Evolutionary conservation across 2,329 filamentous ascomycete species (phyloP).

Genomic region (Exophiala alcalophila): DNA sequence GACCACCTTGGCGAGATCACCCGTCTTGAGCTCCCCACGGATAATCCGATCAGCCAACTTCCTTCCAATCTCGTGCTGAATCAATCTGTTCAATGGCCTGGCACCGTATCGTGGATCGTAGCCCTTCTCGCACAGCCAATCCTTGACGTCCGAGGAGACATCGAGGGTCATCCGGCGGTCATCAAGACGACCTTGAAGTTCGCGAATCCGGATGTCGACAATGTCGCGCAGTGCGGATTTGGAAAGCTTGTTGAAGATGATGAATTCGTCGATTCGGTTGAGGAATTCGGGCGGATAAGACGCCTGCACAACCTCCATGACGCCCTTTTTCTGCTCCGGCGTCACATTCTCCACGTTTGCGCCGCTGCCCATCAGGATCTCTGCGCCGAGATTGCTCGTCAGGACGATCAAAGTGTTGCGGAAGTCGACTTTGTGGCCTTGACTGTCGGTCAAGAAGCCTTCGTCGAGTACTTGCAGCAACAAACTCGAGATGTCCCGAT

Average conservation of each 20-base stretch:
- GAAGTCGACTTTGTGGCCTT: slow-evolving; percentile 96
- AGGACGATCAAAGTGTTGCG: slow-evolving; percentile 94
- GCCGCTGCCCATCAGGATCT: slow-evolving; percentile 79
- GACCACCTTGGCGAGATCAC: slow-evolving; percentile 68
- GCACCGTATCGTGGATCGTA: slow-evolving; percentile 93
- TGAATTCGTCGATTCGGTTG: slow-evolving; percentile 95
- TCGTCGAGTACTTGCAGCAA: slow-evolving; percentile 94
- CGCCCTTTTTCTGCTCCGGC: slow-evolving; percentile 68
- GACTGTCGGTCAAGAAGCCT: slow-evolving; percentile 89
- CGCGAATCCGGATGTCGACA: slow-evolving; percentile 83
- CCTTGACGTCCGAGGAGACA: slow-evolving; percentile 68
- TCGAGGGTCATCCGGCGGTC: slow-evolving; percentile 77
- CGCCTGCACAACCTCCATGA: slow-evolving; percentile 80
- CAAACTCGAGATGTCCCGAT: slow-evolving; percentile 87
- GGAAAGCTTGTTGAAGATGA: slow-evolving; percentile 86
- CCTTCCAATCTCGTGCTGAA: slow-evolving; percentile 86
- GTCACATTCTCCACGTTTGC: slow-evolving; percentile 63
- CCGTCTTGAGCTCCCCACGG: slow-evolving; percentile 71
- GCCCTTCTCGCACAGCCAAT: slow-evolving; percentile 84
- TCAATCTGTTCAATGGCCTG: slow-evolving; percentile 83
- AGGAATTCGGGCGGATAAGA: slow-evolving; percentile 88
- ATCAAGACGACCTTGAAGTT: slow-evolving; percentile 78
- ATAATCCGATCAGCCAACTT: slow-evolving; percentile 89
- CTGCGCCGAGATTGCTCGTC: slow-evolving; percentile 89
- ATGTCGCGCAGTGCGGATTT: slow-evolving; percentile 79